Conservation (phyloP, 192 early-diverging fungal species). For the Backusella tarrabulga region DNA sequence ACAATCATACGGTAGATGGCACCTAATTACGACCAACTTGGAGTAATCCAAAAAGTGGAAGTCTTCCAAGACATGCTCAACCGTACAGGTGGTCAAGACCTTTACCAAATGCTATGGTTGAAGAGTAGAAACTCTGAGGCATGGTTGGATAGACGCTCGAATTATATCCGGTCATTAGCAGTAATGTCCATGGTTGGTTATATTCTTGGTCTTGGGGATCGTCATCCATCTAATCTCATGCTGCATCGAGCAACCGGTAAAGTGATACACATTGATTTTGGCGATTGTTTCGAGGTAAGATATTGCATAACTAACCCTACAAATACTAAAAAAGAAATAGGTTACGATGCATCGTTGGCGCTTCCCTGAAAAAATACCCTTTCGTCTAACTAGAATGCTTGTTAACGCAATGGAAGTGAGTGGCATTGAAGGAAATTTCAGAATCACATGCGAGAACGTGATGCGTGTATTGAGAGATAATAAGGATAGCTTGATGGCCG, state of each 20-base stretch:
- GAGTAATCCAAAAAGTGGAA: conserved; percentile 87
- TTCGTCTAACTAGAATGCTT: conserved; percentile 96
- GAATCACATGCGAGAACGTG: conserved; percentile 94
- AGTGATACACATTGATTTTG: conserved; percentile 97
- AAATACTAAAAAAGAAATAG: conserved; percentile 28
- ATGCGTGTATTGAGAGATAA: conserved; percentile 94
- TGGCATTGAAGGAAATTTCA: conserved; percentile 95
- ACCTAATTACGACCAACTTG: conserved; percentile 86
- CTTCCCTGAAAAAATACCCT: conserved; percentile 98
- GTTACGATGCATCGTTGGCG: conserved; percentile 94
- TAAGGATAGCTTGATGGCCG: conserved; percentile 97
- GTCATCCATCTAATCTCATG: conserved; percentile 97
- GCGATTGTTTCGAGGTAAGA: conserved; percentile 93
- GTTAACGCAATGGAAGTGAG: conserved; percentile 98
- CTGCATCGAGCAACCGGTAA: conserved; percentile 85
- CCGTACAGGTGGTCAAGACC: conserved; percentile 87
- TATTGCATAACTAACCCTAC: too few relatives aligned
- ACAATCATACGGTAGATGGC: conserved; percentile 61
- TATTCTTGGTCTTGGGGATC: conserved; percentile 92
- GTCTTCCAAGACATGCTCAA: conserved; percentile 90
- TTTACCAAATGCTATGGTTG: conserved; percentile 91
- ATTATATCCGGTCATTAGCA: conserved; percentile 92
- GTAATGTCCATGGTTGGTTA: conserved; percentile 99
- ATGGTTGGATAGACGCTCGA: conserved; percentile 93
- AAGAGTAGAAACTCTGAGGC: conserved; percentile 94